phyloP scores from a whole-genome alignment of 1,284 basidiomycete species.

The Volvariella surrecta region DNA sequence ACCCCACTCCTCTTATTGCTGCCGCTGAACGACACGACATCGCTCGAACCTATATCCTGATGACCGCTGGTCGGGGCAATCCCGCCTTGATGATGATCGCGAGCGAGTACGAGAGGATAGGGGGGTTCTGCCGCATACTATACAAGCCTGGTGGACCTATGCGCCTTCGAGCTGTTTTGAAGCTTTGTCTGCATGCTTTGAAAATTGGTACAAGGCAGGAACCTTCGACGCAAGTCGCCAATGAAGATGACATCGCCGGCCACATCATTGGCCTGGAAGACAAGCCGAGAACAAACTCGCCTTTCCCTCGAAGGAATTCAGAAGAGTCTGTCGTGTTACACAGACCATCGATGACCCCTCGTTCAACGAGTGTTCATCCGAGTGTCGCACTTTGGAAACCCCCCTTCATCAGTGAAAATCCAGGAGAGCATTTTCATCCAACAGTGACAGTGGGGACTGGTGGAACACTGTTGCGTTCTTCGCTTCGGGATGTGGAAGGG shows the following conservation, averaged over 20 bases:
- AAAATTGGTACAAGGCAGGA: constrained; percentile 33
- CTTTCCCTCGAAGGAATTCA: constrained; percentile 40
- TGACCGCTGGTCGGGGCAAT: constrained; percentile 66
- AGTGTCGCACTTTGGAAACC: constrained; percentile 7
- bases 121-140: constrained; percentile 79
- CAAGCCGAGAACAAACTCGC: constrained; percentile 8
- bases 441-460: constrained; percentile 49
- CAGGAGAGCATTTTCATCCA: constrained; percentile 26
- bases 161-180: constrained; percentile 61
- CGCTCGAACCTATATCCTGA: constrained; percentile 63
- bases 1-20: constrained; percentile 46
- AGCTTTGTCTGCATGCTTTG: constrained; percentile 62
- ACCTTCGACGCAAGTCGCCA: constrained; percentile 9
- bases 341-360: constrained; percentile 7
- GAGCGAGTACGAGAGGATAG: constrained; percentile 68
- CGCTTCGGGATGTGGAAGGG: constrained; percentile 37
- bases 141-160: constrained; percentile 89
- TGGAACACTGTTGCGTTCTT: constrained; percentile 54
- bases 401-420: neutral
- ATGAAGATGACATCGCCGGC: constrained; percentile 8
- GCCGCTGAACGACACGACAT: constrained; percentile 52
- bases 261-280: constrained; percentile 7
- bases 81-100: constrained; percentile 53
- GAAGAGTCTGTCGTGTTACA: constrained; percentile 26
- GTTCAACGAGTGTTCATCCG: constrained; percentile 5